Percentiles rank a stretch among this genome's conserved stretches.
Conservation (phyloP, 306 rosid genomes). For the Sindora glabra region DNA sequence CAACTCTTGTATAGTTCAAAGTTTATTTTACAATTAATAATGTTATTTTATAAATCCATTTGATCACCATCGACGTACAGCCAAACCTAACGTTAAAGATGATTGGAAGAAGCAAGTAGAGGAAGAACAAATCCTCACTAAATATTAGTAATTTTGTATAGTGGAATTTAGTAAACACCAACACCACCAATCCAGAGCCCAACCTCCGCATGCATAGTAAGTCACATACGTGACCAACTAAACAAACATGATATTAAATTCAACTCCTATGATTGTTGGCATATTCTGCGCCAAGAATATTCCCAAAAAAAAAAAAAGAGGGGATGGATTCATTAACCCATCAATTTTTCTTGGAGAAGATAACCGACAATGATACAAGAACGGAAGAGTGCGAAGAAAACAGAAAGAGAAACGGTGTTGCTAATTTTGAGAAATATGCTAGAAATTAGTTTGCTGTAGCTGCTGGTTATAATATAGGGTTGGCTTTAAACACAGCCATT, state of each 20-base stretch:
- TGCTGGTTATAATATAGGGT: background rate
- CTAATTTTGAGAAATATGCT: constrained; percentile 24
- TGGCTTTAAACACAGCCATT: constrained; percentile 35
- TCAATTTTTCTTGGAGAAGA: constrained; percentile 54
- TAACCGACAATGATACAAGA: constrained; percentile 61
- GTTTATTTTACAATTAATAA: no score
- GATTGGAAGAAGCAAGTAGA: constrained; percentile 78
- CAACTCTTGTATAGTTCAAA: no score
- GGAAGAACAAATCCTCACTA: constrained; percentile 73
- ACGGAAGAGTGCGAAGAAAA: constrained; percentile 62
- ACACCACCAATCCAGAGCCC: constrained; percentile 51
- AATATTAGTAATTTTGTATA: constrained; percentile 33
- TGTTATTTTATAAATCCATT: no score
- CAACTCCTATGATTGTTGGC: background rate
- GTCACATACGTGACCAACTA: no score
- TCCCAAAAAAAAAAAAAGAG: constrained; percentile 61
- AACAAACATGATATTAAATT: background rate
- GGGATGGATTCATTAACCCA: constrained; percentile 76
- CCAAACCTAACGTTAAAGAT: constrained; percentile 73
- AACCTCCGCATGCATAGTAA: constrained; percentile 66
- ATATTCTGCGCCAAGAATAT: no score
- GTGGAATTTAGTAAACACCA: constrained; percentile 40
- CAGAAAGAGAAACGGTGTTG: constrained; percentile 42
- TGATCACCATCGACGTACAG: background rate
- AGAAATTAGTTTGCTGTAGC: no score